Evolutionary conservation across 1,284 basidiomycete genomes (phyloP), one percentile per base, ranked within the genome.

Genomic region (Ustilago bromivora): DNA sequence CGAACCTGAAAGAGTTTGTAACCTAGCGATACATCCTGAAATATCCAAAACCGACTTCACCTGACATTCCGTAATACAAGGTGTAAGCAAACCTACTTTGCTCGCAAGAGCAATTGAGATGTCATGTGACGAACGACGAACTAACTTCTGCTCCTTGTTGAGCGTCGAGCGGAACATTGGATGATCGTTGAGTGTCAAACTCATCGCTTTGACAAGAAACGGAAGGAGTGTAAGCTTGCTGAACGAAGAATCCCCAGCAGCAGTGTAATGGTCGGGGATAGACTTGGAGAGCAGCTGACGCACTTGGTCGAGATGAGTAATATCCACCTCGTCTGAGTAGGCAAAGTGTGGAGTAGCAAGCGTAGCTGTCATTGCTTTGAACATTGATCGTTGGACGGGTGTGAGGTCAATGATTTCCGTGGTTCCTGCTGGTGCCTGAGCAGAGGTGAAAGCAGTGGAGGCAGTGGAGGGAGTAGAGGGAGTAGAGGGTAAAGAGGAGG

Each of bases 151-250:
- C 0, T 66, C 68, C 38, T 35, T 34, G 35, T 67, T 66, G 34
- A 80, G 63, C 11, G 66, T 73, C 0, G 72, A 79, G 0, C 89
- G 89, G 88, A 96, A 91, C 58, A 95, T 88, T 0, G 93, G 92
- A 91, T 93, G 93, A 84, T 94, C 92, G 78, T 90, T 88, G 91
- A 96, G 91, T 0, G 94, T 90, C 72, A 90, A 89, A 0, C 92
- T 90, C 54, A 97, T 90, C 0, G 92, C 92, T 86, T 98, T 98
- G 81, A 97, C 88, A 11, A 97, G 89, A 81, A 96, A 88, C 4
- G 93, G 94, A 31, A 97, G 91, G 84, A 94, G 92, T 0, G 94
- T 96, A 40, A 96, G 86, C 54, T 90, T 90, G 58, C 36, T 89
- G 57, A 64, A 71, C 0, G 61, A 53, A 6, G 64, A 60, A 19